Evolutionary conservation across 2,329 filamentous ascomycete species (phyloP).

Genomic region (Thelonectria rubi): DNA sequence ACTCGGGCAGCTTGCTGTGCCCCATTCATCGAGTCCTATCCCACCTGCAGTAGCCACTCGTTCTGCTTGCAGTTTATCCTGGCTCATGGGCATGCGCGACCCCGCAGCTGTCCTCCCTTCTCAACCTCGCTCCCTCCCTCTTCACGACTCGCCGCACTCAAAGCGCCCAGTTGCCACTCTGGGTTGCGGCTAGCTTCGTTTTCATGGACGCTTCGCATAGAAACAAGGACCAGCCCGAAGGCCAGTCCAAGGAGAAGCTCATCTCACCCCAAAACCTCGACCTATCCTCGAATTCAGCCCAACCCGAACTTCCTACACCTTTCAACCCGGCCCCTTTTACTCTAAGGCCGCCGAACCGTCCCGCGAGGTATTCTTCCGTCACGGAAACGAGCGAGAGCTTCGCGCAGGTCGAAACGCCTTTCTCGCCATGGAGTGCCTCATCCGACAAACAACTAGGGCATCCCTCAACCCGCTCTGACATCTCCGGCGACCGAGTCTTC

Average conservation of each 20-base stretch:
- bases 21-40: neutral
- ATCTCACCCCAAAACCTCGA: slow-evolving; percentile 4
- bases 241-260: slow-evolving; percentile 17
- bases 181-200: slow-evolving; percentile 27
- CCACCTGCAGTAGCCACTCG: neutral
- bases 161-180: slow-evolving; percentile 26
- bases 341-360: slow-evolving; percentile 20
- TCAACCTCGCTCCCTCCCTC: slow-evolving; percentile 20
- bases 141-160: slow-evolving; percentile 17
- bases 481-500: slow-evolving; percentile 71
- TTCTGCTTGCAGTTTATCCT: slow-evolving; percentile 8
- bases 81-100: slow-evolving; percentile 36
- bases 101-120: slow-evolving; percentile 26
- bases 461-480: slow-evolving; percentile 47
- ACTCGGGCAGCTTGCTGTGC: neutral
- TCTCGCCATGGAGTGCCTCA: slow-evolving; percentile 54
- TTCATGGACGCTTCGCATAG: slow-evolving; percentile 37
- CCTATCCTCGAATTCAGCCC: slow-evolving; percentile 29
- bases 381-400: slow-evolving; percentile 32
- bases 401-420: slow-evolving; percentile 35
- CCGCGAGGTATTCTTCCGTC: slow-evolving; percentile 28
- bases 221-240: slow-evolving; percentile 22
- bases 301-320: slow-evolving; percentile 21
- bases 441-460: slow-evolving; percentile 53
- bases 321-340: slow-evolving; percentile 14